A percentile compares a stretch with the other conserved stretches of the same genome.
These are phyloP conservation scores for Epichloe baconii DNA, from an alignment of 2,329 filamentous ascomycete genomes.

Conservation along the genomic window DNA sequence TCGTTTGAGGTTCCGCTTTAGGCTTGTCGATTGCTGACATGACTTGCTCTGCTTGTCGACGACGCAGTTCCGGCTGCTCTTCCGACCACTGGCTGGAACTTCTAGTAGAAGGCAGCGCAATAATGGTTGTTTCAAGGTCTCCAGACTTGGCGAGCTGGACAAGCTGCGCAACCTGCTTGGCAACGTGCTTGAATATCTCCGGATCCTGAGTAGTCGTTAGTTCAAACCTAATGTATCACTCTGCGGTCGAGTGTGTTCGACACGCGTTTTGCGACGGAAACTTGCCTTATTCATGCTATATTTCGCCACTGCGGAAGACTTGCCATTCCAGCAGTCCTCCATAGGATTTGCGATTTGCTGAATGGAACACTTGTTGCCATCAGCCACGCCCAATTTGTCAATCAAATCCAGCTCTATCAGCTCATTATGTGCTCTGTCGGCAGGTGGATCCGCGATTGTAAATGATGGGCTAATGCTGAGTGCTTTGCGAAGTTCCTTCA, in stretches of 20 bases:
- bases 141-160: constrained; percentile 31
- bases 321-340: constrained; percentile 32
- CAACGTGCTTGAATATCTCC: constrained; percentile 29
- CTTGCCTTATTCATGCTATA: background rate
- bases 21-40: constrained; percentile 24
- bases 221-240: background rate
- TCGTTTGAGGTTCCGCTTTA: constrained; percentile 12
- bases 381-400: constrained; percentile 23
- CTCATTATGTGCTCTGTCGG: constrained; percentile 26
- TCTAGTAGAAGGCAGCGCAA: constrained; percentile 39
- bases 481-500: constrained; percentile 28
- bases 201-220: constrained; percentile 23
- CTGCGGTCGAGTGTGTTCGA: too few relatives aligned
- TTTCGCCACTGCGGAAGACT: constrained; percentile 14
- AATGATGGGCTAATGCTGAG: constrained; percentile 32
- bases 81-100: constrained; percentile 28
- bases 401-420: constrained; percentile 28
- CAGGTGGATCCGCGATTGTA: constrained; percentile 32
- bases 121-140: constrained; percentile 41
- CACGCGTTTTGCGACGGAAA: background rate
- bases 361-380: constrained; percentile 24
- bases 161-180: constrained; percentile 31
- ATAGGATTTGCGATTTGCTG: constrained; percentile 28
- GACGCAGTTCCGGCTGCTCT: constrained; percentile 29
- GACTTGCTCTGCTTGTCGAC: constrained; percentile 35